Base-by-base conservation (phyloP, 1,284 basidiomycete genomes). In the Inonotus obliquus region DNA sequence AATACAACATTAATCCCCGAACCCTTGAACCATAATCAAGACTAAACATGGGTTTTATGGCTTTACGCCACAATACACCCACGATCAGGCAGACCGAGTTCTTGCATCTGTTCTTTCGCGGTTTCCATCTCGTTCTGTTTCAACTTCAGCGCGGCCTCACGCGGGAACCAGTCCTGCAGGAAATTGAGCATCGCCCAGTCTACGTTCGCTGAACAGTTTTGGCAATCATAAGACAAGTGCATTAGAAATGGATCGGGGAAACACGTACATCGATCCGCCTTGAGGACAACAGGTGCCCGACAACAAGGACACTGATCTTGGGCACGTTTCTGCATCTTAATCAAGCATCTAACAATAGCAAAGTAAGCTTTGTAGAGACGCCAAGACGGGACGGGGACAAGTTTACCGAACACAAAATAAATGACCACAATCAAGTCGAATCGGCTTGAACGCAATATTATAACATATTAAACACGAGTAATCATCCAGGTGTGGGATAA, bases 151-250 rank as follows among this genome's bases (percentile, higher is more conserved):
- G 80, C 83, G 17, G 94, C 81, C 72, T 98, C 96, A 9, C 84
- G 72, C 0, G 96, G 94, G 74, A 98, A 98, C 94, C 94, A 98
- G 64, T 91, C 87, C 65, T 89, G 82, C 85, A 98, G 92, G 68
- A 94, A 96, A 67, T 90, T 88, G 57, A 92, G 78, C 49, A 93
- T 74, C 1, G 86, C 91, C 78, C 82, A 85, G 69, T 96, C 93
- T 45, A 96, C 81, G 67, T 95, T 93, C 2, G 81, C 89, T 92
- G n/a, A n/a, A n/a, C n/a, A n/a, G 63, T 14, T 47, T 52, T 47
- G 29, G 37, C 53, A 56, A 29, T 45, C 10, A 58, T 32, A 10
- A 49, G 25, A 48, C n/a, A 55, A n/a, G 27, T 6, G 39, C n/a
- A 38, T 48, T 37, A 54, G 37, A 59, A 23, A 44, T 4, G 4